Base-by-base conservation (phyloP, 192 early-diverging fungal species). In the Backusella australiensis region DNA sequence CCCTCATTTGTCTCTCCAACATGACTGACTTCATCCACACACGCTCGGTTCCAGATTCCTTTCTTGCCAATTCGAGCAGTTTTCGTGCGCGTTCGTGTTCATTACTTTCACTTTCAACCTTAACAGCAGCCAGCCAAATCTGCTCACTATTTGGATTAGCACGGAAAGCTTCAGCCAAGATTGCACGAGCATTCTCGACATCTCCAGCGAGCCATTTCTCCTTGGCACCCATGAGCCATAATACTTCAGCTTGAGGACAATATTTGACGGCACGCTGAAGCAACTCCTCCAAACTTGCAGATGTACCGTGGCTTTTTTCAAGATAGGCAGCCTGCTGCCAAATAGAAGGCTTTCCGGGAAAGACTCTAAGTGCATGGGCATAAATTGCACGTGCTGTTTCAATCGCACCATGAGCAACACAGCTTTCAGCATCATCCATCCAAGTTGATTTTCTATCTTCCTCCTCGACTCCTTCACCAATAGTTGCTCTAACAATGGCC, bases 171-270 rank as follows among this genome's bases (percentile, higher is more conserved):
- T 90, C 88, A 41, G 90, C 93, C 21, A 99, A 86, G 70, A 97
- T 94, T 15, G 78, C 83, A 34, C 96, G 92, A 12, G 97, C 98
- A 29, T 90, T 94, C 6, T 87, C 85, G 17, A 99, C 87, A 78
- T 97, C 92, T 6, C 91, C 91, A 14, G 88, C 86, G 19, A 91
- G 70, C 97, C 97, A 98, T 80, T 94, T 94, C 67, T 98, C 96
- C 79, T 98, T 97, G 35, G 98, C 98, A 0, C 89, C 93, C 94
- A 98, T 98, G 35, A 99, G 87, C 98, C 98, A 99, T 63, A 99
- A 84, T 2, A 94, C 87, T 81, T 99, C 96, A 21, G 91, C 93
- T 46, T 95, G 93, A 53, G 97, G 98, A 78, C 95, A 97, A 74
- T 91, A 90, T 71, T 88, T 87, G 53, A 98, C 95, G 3, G 96